phyloP scores from a whole-genome alignment of 2,329 filamentous ascomycete species.

The Phialophora verrucosa region DNA sequence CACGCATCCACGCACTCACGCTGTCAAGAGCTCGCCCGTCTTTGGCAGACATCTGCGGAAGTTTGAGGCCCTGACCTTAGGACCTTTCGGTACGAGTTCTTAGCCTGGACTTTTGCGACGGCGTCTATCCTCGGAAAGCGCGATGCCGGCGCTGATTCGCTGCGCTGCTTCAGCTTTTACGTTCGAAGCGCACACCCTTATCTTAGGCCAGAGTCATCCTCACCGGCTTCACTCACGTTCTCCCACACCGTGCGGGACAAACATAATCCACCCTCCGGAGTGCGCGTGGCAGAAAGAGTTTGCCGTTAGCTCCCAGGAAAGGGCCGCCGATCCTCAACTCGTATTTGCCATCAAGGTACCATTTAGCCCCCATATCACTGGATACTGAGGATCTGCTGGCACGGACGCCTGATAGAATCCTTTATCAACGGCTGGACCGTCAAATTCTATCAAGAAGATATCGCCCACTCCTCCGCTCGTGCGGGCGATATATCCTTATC shows the following conservation, averaged over 20 bases:
- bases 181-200: slow-evolving; percentile 21
- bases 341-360: not conserved
- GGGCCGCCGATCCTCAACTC: not conserved
- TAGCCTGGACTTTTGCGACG: slow-evolving; percentile 16
- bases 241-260: not conserved
- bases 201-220: slow-evolving; percentile 16
- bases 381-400: slow-evolving; percentile 1
- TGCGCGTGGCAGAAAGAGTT: not conserved
- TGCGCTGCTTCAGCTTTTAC: slow-evolving; percentile 1
- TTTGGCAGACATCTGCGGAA: not conserved
- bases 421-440: slow-evolving; percentile 8
- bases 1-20: slow-evolving; percentile 4
- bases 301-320: not conserved
- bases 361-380: slow-evolving; percentile 4
- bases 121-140: slow-evolving; percentile 12
- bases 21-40: not conserved
- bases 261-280: not conserved
- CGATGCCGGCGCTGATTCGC: slow-evolving; percentile 19
- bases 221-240: not conserved
- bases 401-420: slow-evolving; percentile 16
- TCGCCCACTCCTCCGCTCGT: not conserved
- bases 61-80: not conserved
- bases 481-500: slow-evolving; percentile 3
- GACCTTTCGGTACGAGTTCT: slow-evolving; percentile 5
- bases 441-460: not conserved